Evolutionary conservation across 331 rosid genomes (phyloP).

Genomic region (Dryas integrifolia): DNA sequence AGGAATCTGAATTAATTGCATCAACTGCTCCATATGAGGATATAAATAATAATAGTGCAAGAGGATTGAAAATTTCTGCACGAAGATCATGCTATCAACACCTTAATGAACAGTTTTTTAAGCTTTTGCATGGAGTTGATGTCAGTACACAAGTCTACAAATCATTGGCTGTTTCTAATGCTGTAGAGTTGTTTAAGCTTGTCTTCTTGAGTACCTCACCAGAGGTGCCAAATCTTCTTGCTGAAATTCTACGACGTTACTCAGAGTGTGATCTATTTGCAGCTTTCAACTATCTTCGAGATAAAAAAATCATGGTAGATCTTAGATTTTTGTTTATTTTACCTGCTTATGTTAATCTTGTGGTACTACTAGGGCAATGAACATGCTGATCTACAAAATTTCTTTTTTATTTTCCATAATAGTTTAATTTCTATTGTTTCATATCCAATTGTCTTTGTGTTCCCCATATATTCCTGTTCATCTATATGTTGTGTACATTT

Average conservation of each 20-base stretch:
- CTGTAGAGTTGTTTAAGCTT: conserved; percentile 96
- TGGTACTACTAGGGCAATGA: neutral
- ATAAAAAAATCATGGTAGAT: conserved; percentile 72
- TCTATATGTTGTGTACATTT: conserved; percentile 2
- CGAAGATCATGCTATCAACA: conserved; percentile 47
- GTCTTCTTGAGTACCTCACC: conserved; percentile 81
- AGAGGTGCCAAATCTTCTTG: conserved; percentile 65
- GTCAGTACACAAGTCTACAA: conserved; percentile 57
- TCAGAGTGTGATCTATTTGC: conserved; percentile 92
- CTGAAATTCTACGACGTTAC: conserved; percentile 76
- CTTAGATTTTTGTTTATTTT: conserved; percentile 5
- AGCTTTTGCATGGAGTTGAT: conserved; percentile 53
- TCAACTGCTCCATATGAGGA: conserved; percentile 41
- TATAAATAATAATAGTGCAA: conserved; percentile 42
- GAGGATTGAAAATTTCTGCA: conserved; percentile 31
- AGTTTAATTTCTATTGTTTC: neutral
- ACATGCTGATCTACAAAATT: neutral
- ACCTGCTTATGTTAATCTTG: conserved; percentile 3
- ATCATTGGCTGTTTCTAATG: conserved; percentile 90
- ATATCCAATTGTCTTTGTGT: neutral
- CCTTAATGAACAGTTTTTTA: conserved; percentile 55
- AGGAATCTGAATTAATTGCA: conserved; percentile 42
- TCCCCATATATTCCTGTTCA: neutral
- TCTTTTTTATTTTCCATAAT: neutral
- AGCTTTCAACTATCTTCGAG: conserved; percentile 91